Percentiles rank a stretch among this genome's conserved stretches.
Evolutionary conservation across 192 early-diverging fungal species (phyloP).

Genomic region (Phlyctochytrium arcticum): DNA sequence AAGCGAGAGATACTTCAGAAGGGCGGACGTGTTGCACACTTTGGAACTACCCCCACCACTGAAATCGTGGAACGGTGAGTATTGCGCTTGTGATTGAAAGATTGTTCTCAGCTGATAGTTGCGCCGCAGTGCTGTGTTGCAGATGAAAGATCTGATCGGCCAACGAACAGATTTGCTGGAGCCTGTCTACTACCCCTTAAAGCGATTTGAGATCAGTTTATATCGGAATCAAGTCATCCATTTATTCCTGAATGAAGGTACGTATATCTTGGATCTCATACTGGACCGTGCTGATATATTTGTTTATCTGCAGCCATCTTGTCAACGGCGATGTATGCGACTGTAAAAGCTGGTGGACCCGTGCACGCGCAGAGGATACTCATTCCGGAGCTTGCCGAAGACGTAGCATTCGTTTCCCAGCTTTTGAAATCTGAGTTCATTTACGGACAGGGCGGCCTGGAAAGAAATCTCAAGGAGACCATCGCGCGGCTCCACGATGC

Average conservation of each 20-base stretch:
- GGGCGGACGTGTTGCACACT: slow-evolving; percentile 77
- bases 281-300: slow-evolving; percentile 17
- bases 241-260: slow-evolving; percentile 54
- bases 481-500: slow-evolving; percentile 49
- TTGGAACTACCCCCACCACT: slow-evolving; percentile 62
- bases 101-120: slow-evolving; percentile 20
- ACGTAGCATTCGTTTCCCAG: slow-evolving; percentile 70
- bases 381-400: slow-evolving; percentile 51
- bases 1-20: slow-evolving; percentile 56
- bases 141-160: slow-evolving; percentile 73
- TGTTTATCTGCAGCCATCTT: slow-evolving; percentile 53
- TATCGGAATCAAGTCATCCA: slow-evolving; percentile 81
- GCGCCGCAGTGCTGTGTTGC: slow-evolving; percentile 43
- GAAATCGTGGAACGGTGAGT: slow-evolving; percentile 70
- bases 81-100: not conserved
- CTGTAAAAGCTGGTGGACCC: slow-evolving; percentile 72
- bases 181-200: slow-evolving; percentile 74
- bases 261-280: not conserved
- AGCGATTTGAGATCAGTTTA: slow-evolving; percentile 76
- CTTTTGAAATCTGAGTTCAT: slow-evolving; percentile 79
- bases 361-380: slow-evolving; percentile 62
- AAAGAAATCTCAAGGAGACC: slow-evolving; percentile 60
- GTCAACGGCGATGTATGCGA: slow-evolving; percentile 70
- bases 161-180: slow-evolving; percentile 74
- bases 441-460: slow-evolving; percentile 68